phyloP scores from a whole-genome alignment of 2,329 filamentous ascomycete species.

The Claviceps sp. region DNA sequence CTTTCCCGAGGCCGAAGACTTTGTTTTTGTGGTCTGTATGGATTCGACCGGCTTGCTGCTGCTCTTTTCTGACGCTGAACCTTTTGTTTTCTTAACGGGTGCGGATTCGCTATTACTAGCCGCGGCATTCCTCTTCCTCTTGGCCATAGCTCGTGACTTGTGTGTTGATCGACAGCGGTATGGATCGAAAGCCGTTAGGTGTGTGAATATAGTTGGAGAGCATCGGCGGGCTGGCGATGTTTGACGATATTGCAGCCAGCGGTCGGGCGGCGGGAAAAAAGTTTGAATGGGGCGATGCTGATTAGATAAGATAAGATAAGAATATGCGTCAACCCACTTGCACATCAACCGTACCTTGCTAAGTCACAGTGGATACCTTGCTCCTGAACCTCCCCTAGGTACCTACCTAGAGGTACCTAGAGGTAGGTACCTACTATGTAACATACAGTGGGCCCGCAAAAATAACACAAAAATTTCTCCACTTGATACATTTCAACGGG shows the following conservation, averaged over 20 bases:
- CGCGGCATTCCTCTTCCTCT: constrained; percentile 33
- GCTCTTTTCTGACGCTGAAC: constrained; percentile 1
- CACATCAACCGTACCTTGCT: too few relatives aligned
- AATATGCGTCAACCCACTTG: neutral
- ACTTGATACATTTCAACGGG: too few relatives aligned
- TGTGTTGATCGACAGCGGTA: too few relatives aligned
- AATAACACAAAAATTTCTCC: too few relatives aligned
- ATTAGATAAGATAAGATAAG: constrained; percentile 3
- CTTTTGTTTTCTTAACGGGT: constrained; percentile 21
- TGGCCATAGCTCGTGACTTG: constrained; percentile 22
- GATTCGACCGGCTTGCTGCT: constrained; percentile 6
- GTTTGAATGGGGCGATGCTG: neutral
- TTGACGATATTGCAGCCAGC: neutral
- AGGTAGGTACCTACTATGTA: too few relatives aligned
- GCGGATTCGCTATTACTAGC: constrained; percentile 13
- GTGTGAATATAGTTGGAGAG: too few relatives aligned
- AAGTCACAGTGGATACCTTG: too few relatives aligned
- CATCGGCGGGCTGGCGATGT: neutral
- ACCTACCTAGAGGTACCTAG: too few relatives aligned
- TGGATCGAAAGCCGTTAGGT: too few relatives aligned
- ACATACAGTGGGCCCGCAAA: too few relatives aligned
- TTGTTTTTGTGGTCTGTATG: constrained; percentile 19
- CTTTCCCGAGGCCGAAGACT: constrained; percentile 7
- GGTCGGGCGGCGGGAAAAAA: neutral
- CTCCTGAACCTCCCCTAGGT: too few relatives aligned